Evolutionary conservation across 148 eudicot species (phyloP).

Genomic region (Rhododendron kiyosumense): DNA sequence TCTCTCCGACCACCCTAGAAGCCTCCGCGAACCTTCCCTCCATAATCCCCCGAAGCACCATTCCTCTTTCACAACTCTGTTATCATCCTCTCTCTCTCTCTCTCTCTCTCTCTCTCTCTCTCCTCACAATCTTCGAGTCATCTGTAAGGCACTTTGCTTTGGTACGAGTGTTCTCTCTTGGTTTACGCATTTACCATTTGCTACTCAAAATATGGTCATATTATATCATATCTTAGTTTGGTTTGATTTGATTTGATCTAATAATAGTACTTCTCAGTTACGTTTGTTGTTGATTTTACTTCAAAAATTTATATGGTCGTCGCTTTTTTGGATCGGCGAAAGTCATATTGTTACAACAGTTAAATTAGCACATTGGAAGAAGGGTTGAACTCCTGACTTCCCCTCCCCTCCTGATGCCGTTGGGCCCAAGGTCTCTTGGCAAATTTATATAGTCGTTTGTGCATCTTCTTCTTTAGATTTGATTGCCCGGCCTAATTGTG

Average conservation of each 20-base stretch:
- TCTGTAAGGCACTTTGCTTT: background rate
- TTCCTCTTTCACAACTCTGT: background rate
- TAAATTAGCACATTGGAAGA: no score
- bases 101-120: background rate
- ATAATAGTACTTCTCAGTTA: background rate
- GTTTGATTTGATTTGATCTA: background rate
- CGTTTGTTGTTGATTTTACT: background rate
- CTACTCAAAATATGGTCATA: background rate
- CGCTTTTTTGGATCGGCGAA: no score
- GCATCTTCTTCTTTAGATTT: no score
- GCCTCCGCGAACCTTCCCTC: slow-evolving; percentile 1
- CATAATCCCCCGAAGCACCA: background rate
- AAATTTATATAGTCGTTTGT: no score
- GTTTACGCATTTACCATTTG: background rate
- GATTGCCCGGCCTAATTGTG: background rate
- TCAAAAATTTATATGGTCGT: background rate
- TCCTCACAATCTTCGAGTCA: background rate
- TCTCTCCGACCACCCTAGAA: background rate
- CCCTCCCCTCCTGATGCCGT: no score
- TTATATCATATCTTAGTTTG: background rate
- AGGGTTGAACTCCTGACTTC: no score
- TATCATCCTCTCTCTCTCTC: background rate
- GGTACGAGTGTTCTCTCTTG: background rate
- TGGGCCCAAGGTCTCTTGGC: no score
- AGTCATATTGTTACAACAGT: no score